These are phyloP conservation scores for Deakozyma indianensis DNA, from an alignment of 805 yeast species.

Conservation along the genomic window DNA sequence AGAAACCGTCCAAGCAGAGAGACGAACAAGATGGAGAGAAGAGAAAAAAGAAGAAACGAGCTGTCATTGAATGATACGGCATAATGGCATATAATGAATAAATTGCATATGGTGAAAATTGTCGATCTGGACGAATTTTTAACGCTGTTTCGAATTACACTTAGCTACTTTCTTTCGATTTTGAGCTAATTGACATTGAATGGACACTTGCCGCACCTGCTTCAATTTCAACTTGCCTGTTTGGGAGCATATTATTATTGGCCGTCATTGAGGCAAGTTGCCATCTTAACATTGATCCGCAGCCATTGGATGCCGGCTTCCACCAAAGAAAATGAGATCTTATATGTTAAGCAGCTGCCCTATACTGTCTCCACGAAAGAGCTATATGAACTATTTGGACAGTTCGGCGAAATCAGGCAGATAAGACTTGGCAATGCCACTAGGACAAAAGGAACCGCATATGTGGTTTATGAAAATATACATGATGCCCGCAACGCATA, in stretches of 20 bases:
- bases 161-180: too few species aligned
- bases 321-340: background rate
- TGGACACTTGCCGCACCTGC: too few species aligned
- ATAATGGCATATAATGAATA: too few species aligned
- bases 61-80: background rate
- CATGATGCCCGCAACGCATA: background rate
- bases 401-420: background rate
- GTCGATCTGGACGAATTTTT: too few species aligned
- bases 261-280: too few species aligned
- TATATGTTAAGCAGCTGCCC: background rate
- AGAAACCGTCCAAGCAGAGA: constrained; percentile 3
- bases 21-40: background rate
- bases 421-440: background rate
- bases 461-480: background rate
- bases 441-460: background rate
- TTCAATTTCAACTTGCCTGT: too few species aligned
- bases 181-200: too few species aligned
- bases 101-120: too few species aligned
- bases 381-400: background rate
- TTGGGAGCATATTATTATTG: too few species aligned
- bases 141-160: too few species aligned
- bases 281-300: too few species aligned
- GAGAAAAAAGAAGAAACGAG: constrained; percentile 6
- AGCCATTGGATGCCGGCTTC: too few species aligned
- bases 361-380: background rate